Conservation (phyloP, 1,284 basidiomycete genomes). For the Melampsora americana region DNA sequence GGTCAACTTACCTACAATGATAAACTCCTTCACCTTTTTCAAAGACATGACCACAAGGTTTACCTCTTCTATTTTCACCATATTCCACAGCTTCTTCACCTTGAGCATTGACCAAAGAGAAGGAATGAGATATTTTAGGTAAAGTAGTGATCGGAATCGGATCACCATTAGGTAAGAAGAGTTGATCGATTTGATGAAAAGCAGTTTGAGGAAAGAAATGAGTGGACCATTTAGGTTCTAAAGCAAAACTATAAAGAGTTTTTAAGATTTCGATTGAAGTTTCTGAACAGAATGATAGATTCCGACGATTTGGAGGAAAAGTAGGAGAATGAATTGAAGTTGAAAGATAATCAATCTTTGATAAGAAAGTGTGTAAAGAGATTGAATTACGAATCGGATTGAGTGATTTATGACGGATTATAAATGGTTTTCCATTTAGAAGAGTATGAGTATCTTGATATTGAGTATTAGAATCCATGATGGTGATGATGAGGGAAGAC, state of each 20-base stretch:
- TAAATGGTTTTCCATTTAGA: background rate
- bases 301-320: conserved; percentile 22
- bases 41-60: conserved; percentile 52
- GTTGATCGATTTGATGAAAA: conserved; percentile 7
- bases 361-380: conserved; percentile 39
- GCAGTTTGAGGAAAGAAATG: conserved; percentile 36
- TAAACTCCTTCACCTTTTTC: conserved; percentile 54
- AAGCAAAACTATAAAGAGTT: conserved; percentile 27
- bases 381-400: conserved; percentile 3
- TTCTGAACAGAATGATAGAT: conserved; percentile 19
- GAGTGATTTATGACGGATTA: background rate
- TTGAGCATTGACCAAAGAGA: conserved; percentile 31
- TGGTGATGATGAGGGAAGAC: background rate
- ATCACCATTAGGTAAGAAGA: background rate
- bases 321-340: conserved; percentile 22
- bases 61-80: conserved; percentile 29
- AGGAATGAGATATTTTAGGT: conserved; percentile 19
- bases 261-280: conserved; percentile 22
- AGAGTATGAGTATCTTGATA: conserved; percentile 6
- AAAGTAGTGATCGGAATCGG: conserved; percentile 12
- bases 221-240: conserved; percentile 34
- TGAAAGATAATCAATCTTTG: conserved; percentile 40
- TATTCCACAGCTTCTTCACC: conserved; percentile 41
- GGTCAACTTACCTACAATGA: conserved; percentile 49
- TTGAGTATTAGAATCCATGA: background rate